Evolutionary conservation across 805 yeast genomes (phyloP).

Genomic region (Wickerhamomyces strasburgensis): DNA sequence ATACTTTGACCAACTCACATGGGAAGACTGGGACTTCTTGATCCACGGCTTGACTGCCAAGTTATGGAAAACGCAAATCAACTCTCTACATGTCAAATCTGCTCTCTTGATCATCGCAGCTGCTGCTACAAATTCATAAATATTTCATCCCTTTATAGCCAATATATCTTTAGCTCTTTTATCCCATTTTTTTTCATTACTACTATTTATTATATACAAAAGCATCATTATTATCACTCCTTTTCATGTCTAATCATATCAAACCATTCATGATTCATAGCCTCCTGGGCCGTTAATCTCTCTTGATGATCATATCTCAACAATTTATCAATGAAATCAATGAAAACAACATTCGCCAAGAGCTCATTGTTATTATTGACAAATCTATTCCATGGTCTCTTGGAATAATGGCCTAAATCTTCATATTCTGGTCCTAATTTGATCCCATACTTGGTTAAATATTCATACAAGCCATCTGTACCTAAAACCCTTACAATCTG

Average conservation of each 20-base stretch:
- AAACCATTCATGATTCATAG: constrained; percentile 73
- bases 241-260: constrained; percentile 26
- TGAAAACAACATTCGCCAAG: constrained; percentile 47
- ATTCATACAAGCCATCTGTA: constrained; percentile 65
- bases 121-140: too few species aligned
- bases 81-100: neutral
- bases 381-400: constrained; percentile 64
- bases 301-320: constrained; percentile 83
- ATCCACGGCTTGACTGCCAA: too few species aligned
- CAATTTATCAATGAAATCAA: constrained; percentile 69
- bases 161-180: too few species aligned
- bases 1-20: neutral
- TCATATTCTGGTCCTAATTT: constrained; percentile 75
- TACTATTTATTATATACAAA: neutral
- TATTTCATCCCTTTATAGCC: too few species aligned
- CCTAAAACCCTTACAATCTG: constrained; percentile 87
- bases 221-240: neutral
- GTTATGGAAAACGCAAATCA: neutral
- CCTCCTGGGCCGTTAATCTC: constrained; percentile 83
- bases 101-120: neutral
- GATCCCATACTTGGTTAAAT: constrained; percentile 65
- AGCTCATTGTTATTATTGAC: constrained; percentile 48
- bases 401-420: constrained; percentile 61
- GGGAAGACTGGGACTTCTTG: neutral
- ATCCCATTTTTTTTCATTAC: neutral